Evolutionary conservation across 2,329 filamentous ascomycete genomes (phyloP).

Genomic region (Aspergillus clavatus): DNA sequence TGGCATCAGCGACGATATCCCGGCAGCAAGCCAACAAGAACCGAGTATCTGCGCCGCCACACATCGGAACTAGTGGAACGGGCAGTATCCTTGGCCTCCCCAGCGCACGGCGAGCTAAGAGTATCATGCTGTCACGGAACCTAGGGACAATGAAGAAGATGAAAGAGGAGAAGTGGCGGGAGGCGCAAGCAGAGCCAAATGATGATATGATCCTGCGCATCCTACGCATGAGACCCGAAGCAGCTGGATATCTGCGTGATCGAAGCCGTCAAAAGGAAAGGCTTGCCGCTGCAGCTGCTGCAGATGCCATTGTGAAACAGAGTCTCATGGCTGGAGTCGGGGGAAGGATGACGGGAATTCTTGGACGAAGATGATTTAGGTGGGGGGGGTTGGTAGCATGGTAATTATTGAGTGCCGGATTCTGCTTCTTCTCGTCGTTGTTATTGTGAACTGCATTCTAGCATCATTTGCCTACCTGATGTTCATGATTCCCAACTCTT

Average conservation of each 20-base stretch:
- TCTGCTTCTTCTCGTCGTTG: slow-evolving; percentile 2
- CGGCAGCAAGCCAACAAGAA: slow-evolving; percentile 66
- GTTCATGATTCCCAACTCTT: slow-evolving; percentile 14
- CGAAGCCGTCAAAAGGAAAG: slow-evolving; percentile 90
- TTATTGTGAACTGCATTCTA: slow-evolving; percentile 2
- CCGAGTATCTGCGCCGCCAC: slow-evolving; percentile 65
- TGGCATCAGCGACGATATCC: slow-evolving; percentile 81
- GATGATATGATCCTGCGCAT: slow-evolving; percentile 98
- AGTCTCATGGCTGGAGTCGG: slow-evolving; percentile 64
- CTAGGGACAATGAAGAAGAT: slow-evolving; percentile 92
- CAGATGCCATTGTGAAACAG: slow-evolving; percentile 90
- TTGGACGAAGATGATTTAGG: slow-evolving; percentile 27
- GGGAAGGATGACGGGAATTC: slow-evolving; percentile 48
- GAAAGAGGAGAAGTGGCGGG: slow-evolving; percentile 92
- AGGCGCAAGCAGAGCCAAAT: slow-evolving; percentile 91
- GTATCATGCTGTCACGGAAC: slow-evolving; percentile 91
- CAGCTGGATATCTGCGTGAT: slow-evolving; percentile 79
- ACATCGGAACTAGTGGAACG: slow-evolving; percentile 37
- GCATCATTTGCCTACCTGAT: slow-evolving; percentile 7
- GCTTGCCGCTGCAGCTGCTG: slow-evolving; percentile 81
- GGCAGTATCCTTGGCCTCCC: slow-evolving; percentile 47
- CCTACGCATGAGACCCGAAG: slow-evolving; percentile 89
- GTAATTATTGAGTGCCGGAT: slow-evolving; percentile 7
- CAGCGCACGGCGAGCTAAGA: slow-evolving; percentile 51
- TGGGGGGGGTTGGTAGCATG: background rate